Evolutionary conservation across 495 filamentous ascomycete species (phyloP), one percentile per base, ranked within the genome.

Genomic region (Podospora comata): DNA sequence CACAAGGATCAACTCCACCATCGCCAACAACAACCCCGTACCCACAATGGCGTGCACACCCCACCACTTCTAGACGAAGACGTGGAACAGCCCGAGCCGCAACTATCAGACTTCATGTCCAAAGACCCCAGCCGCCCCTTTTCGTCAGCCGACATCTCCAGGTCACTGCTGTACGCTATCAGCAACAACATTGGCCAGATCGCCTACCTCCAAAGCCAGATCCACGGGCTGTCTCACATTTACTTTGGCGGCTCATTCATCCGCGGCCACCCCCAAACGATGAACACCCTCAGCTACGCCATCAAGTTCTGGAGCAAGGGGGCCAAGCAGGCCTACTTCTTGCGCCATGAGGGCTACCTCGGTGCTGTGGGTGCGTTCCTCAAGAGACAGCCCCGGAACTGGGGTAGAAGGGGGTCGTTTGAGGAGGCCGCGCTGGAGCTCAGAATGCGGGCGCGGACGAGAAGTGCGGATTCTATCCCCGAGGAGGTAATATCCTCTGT

Each of bases 121-220:
- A 30, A 70, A 55, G 44, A 63, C 44, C 44, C 60, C 44, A 60
- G 48, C 26, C 74, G 74, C 2, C 82, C 79, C 39, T 87, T 85
- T 64, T 78, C 79, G 23, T 70, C 76, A 54, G 74, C 82, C 67
- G 85, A 87, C 70, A 80, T 87, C 53, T 85, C 84, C 15, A 79
- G 84, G 0, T 84, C 85, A 13, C 82, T 97, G 55, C 84, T 97
- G 4, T 97, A 96, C 77, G 93, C 94, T 55, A 84, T 87, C 59
- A 85, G 92, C 78, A 98, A 99, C 79, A 99, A 99, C 79, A 97
- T 99, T 65, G 95, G 95, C 15, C 95, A 99, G 82, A 97, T 99
- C 69, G 92, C 95, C 53, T 97, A 96, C 77, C 83, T 99, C 26
- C 93, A 97, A 73, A 94, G 92, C 34, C 92, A 97, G 72, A 95